Evolutionary conservation across 2,329 filamentous ascomycete species (phyloP).

Genomic region (Dactylellina sp.): DNA sequence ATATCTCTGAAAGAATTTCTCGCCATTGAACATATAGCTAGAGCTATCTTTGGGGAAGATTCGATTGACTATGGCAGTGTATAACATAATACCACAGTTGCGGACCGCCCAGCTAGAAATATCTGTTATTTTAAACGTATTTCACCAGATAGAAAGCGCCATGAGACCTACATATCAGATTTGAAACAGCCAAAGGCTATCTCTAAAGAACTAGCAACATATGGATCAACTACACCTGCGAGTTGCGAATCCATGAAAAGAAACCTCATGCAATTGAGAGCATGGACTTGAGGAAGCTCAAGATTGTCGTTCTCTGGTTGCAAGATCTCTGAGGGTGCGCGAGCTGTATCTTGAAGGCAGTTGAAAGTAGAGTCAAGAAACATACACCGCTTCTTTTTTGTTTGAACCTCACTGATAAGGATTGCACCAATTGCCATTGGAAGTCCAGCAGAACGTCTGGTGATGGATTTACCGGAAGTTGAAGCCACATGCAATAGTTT

Average conservation of each 20-base stretch:
- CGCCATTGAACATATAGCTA: constrained; percentile 20
- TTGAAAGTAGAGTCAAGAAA: constrained; percentile 35
- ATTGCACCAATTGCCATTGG: constrained; percentile 87
- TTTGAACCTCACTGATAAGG: constrained; percentile 68
- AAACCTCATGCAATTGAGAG: constrained; percentile 91
- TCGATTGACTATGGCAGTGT: constrained; percentile 84
- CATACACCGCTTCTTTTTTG: constrained; percentile 63
- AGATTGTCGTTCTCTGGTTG: constrained; percentile 63
- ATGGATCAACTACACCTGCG: constrained; percentile 76
- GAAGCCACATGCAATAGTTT: constrained; percentile 56
- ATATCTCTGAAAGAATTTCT: constrained; percentile 44
- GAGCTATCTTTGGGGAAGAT: constrained; percentile 67
- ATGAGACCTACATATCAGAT: constrained; percentile 75
- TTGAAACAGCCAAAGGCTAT: constrained; percentile 84
- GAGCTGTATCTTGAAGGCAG: constrained; percentile 59
- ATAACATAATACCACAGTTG: constrained; percentile 90
- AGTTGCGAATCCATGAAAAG: constrained; percentile 87
- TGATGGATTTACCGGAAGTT: constrained; percentile 64
- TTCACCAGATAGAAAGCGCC: constrained; percentile 40
- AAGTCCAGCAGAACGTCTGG: constrained; percentile 89
- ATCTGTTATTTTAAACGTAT: constrained; percentile 50
- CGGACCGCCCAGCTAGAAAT: constrained; percentile 80
- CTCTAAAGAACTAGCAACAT: constrained; percentile 78
- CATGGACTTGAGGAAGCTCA: constrained; percentile 88
- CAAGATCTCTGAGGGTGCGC: constrained; percentile 58